Evolutionary conservation across 345 rosid species (phyloP).

Genomic region (Brassica rapa): DNA sequence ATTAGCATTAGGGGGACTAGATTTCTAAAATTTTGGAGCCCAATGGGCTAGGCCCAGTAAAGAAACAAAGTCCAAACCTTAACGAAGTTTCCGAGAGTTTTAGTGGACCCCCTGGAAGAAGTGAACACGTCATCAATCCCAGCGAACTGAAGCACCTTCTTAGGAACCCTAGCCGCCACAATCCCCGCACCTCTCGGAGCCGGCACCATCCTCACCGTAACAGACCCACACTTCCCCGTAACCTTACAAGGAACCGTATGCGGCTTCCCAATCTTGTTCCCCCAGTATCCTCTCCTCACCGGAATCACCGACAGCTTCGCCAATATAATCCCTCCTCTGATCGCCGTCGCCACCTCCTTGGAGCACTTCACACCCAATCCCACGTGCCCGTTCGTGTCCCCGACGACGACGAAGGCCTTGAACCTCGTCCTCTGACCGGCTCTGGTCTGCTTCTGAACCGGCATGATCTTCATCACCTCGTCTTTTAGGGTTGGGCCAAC

Average conservation of each 20-base stretch:
- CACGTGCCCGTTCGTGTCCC: slow-evolving; percentile 70
- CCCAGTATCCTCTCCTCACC: slow-evolving; percentile 87
- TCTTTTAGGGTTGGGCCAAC: slow-evolving; percentile 74
- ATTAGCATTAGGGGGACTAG: too few relatives aligned
- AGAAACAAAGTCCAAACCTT: slow-evolving; percentile 48
- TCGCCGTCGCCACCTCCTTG: slow-evolving; percentile 80
- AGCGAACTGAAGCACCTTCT: slow-evolving; percentile 84
- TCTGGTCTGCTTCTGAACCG: slow-evolving; percentile 88
- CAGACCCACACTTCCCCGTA: slow-evolving; percentile 82
- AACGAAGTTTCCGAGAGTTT: slow-evolving; percentile 82
- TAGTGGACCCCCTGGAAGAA: slow-evolving; percentile 80
- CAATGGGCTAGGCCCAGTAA: too few relatives aligned
- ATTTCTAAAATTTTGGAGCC: too few relatives aligned
- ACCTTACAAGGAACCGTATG: slow-evolving; percentile 88
- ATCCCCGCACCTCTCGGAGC: slow-evolving; percentile 88
- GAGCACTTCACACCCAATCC: slow-evolving; percentile 83
- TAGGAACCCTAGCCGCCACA: slow-evolving; percentile 85
- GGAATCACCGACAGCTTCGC: slow-evolving; percentile 81
- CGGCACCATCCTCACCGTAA: slow-evolving; percentile 82
- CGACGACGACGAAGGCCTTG: slow-evolving; percentile 84
- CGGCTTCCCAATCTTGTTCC: slow-evolving; percentile 84
- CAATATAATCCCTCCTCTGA: slow-evolving; percentile 69
- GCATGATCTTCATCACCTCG: slow-evolving; percentile 95
- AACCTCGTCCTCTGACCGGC: slow-evolving; percentile 82
- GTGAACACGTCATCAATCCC: slow-evolving; percentile 86